Conservation (phyloP, 768 basidiomycete species). For the Naganishia friedmannii region DNA sequence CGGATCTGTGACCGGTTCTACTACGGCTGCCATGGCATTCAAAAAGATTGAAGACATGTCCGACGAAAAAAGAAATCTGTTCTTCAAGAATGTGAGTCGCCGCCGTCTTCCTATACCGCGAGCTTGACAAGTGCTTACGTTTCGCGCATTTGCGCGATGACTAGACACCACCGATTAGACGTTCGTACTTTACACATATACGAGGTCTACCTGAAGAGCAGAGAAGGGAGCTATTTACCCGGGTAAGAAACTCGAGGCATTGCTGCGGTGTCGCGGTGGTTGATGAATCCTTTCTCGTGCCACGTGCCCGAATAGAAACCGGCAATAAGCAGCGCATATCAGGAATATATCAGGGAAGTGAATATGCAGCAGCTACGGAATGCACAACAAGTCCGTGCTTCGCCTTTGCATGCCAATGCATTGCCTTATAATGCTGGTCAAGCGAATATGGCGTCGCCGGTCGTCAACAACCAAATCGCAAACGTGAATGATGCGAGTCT, state of each 20-base stretch:
- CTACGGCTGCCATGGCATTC: constrained; percentile 22
- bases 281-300: not conserved
- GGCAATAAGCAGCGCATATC: constrained; percentile 6
- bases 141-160: not conserved
- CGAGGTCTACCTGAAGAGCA: constrained; percentile 17
- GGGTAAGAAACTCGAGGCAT: not conserved
- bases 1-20: not conserved
- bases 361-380: constrained; percentile 7
- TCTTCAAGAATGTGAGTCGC: constrained; percentile 26
- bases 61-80: constrained; percentile 23
- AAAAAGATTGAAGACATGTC: constrained; percentile 28
- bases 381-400: constrained; percentile 9
- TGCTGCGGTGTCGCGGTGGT: not conserved
- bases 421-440: not conserved
- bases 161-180: constrained; percentile 26
- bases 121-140: not conserved
- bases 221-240: constrained; percentile 18
- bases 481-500: constrained; percentile 1
- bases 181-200: constrained; percentile 26
- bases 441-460: not conserved
- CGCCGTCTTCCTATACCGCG: not conserved
- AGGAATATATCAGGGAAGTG: constrained; percentile 8
- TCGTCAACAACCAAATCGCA: not conserved
- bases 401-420: constrained; percentile 6
- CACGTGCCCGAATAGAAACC: not conserved